A percentile compares a stretch with the other conserved stretches of the same genome.
phyloP scores from a whole-genome alignment of 2,329 filamentous ascomycete genomes.

The Microthyrium microscopicum region DNA sequence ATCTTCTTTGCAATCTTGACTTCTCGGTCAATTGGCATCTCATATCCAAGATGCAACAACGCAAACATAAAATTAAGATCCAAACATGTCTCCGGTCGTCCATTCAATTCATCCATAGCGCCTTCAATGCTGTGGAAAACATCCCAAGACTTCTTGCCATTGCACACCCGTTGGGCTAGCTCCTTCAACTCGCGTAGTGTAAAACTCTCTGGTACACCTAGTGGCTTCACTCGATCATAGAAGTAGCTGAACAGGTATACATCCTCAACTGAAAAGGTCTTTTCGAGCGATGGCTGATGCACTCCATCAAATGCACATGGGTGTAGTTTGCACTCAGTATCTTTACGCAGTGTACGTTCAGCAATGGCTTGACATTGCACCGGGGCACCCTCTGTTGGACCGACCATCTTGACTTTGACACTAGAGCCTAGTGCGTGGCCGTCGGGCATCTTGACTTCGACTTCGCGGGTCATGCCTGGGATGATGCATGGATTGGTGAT shows the following conservation, averaged over 20 bases:
- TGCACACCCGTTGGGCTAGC: slow-evolving; percentile 69
- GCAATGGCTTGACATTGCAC: slow-evolving; percentile 81
- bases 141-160: slow-evolving; percentile 61
- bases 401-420: slow-evolving; percentile 70
- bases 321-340: slow-evolving; percentile 59
- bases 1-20: slow-evolving; percentile 99
- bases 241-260: slow-evolving; percentile 98
- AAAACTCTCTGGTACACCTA: slow-evolving; percentile 98
- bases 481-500: slow-evolving; percentile 75
- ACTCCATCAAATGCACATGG: slow-evolving; percentile 99
- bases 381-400: slow-evolving; percentile 56
- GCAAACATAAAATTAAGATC: slow-evolving; percentile 95
- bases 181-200: slow-evolving; percentile 81
- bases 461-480: slow-evolving; percentile 57
- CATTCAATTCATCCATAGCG: slow-evolving; percentile 64
- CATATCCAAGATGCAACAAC: slow-evolving; percentile 85
- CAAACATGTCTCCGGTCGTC: slow-evolving; percentile 77
- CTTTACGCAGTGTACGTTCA: slow-evolving; percentile 83
- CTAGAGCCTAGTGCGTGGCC: slow-evolving; percentile 47
- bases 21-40: slow-evolving; percentile 92
- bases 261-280: slow-evolving; percentile 83
- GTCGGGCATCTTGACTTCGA: slow-evolving; percentile 54
- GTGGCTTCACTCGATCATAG: slow-evolving; percentile 80
- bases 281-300: slow-evolving; percentile 78
- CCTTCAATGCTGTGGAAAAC: slow-evolving; percentile 60